phyloP scores from a whole-genome alignment of 441 rosid genomes.

The Mallotus japonicus region DNA sequence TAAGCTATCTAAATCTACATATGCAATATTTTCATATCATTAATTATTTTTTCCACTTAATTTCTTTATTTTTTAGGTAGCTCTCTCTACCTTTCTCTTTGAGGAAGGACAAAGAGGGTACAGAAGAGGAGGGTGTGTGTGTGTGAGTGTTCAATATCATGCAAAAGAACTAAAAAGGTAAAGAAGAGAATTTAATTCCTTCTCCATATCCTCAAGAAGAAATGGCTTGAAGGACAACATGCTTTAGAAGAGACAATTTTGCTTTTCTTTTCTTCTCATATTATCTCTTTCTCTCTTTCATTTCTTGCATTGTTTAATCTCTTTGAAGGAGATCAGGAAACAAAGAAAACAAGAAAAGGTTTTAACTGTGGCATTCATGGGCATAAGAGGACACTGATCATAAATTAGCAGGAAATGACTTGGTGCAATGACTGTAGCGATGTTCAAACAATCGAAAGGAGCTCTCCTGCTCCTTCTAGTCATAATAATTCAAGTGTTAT shows the following conservation, averaged over 20 bases:
- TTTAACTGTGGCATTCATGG: conserved; percentile 31
- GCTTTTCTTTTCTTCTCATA: conserved; percentile 6
- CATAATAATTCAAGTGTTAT: conserved; percentile 13
- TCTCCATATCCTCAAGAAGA: conserved; percentile 51
- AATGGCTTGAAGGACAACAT: conserved; percentile 34
- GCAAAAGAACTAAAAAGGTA: conserved; percentile 36
- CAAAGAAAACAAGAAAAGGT: conserved; percentile 16
- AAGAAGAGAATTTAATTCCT: conserved; percentile 60
- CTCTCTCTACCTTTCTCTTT: neutral
- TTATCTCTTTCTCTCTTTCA: conserved; percentile 11
- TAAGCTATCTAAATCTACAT: neutral
- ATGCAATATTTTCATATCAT: neutral
- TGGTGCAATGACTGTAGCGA: conserved; percentile 82
- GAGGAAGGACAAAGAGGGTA: conserved; percentile 24
- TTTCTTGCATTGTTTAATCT: conserved; percentile 27
- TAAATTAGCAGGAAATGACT: conserved; percentile 42
- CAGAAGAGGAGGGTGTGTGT: conserved; percentile 12
- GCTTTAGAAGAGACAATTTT: conserved; percentile 58
- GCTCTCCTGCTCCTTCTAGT: conserved; percentile 38
- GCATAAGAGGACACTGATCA: conserved; percentile 30
- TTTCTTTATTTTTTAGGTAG: conserved; percentile 27
- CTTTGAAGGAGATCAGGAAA: conserved; percentile 29
- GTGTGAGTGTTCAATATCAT: conserved; percentile 8
- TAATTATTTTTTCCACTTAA: conserved; percentile 2
- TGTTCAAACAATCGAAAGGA: conserved; percentile 60